phyloP scores from a whole-genome alignment of 192 early-diverging fungal genomes.

The Mycoemilia scoparia region DNA sequence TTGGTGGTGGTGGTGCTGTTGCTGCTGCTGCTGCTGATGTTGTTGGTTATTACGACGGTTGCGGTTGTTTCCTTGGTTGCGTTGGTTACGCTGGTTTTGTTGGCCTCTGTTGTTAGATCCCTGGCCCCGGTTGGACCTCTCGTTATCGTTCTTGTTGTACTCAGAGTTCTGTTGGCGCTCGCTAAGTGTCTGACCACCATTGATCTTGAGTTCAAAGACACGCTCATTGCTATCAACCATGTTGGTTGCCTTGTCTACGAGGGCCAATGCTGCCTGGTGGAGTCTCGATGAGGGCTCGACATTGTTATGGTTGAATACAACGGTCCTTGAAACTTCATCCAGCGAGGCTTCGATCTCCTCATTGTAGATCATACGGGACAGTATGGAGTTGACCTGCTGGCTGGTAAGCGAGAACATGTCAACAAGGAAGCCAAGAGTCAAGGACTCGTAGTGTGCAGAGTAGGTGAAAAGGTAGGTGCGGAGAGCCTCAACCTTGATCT shows the following conservation, averaged over 20 bases:
- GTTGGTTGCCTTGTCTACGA: conserved; percentile 68
- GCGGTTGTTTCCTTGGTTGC: background rate
- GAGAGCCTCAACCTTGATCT: conserved; percentile 92
- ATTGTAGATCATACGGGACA: conserved; percentile 88
- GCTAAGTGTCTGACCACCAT: conserved; percentile 20
- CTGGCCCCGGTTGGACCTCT: conserved; percentile 18
- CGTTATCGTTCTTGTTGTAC: conserved; percentile 9
- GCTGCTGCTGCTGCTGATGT: conserved; percentile 1
- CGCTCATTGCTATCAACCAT: conserved; percentile 87
- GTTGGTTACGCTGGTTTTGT: conserved; percentile 11
- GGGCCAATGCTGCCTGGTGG: conserved; percentile 70
- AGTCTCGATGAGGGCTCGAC: conserved; percentile 48
- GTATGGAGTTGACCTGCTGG: conserved; percentile 44
- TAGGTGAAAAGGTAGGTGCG: conserved; percentile 93
- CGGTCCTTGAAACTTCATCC: conserved; percentile 59
- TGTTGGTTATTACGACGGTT: conserved; percentile 2
- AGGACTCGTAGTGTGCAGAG: conserved; percentile 73
- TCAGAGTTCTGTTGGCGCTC: conserved; percentile 19
- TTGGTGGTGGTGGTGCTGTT: too few species aligned
- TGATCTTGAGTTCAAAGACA: conserved; percentile 56
- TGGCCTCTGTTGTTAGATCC: conserved; percentile 13
- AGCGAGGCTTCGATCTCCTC: conserved; percentile 80
- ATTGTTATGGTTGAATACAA: conserved; percentile 62
- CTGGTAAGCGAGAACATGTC: conserved; percentile 73
- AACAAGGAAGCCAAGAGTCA: conserved; percentile 65